Evolutionary conservation across 441 rosid genomes (phyloP).

Genomic region (Erysimum pusillum): DNA sequence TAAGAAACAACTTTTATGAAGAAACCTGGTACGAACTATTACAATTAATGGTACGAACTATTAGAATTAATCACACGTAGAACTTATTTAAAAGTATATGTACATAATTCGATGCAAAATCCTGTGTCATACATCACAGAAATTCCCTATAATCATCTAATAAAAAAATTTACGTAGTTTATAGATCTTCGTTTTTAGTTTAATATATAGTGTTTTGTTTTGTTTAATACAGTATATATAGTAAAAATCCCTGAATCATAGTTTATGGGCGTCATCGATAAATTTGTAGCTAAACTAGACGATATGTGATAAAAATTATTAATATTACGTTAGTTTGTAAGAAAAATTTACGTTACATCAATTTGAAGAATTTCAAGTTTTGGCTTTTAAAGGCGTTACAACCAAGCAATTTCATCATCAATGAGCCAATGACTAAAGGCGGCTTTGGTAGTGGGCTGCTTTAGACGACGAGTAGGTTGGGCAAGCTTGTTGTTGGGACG

Average conservation of each 20-base stretch:
- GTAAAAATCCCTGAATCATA: not conserved
- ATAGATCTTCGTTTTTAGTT: not conserved
- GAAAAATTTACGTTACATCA: not conserved
- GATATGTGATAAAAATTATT: not conserved
- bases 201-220: not conserved
- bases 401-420: not conserved
- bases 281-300: not conserved
- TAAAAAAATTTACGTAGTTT: not conserved
- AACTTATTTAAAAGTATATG: not conserved
- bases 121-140: not conserved
- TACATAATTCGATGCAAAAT: not conserved
- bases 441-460: not conserved
- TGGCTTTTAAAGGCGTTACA: not conserved
- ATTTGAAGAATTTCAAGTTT: not conserved
- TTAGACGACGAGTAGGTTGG: conserved; percentile 7
- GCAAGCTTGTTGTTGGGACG: not conserved
- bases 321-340: not conserved
- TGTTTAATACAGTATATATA: too few species aligned
- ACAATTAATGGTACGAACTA: not conserved
- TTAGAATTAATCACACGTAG: not conserved
- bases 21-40: not conserved
- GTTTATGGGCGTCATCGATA: not conserved
- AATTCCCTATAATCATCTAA: not conserved
- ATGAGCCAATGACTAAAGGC: not conserved
- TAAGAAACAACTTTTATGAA: too few species aligned